phyloP scores from a whole-genome alignment of 2,329 filamentous ascomycete genomes.

The Fusarium piperis region DNA sequence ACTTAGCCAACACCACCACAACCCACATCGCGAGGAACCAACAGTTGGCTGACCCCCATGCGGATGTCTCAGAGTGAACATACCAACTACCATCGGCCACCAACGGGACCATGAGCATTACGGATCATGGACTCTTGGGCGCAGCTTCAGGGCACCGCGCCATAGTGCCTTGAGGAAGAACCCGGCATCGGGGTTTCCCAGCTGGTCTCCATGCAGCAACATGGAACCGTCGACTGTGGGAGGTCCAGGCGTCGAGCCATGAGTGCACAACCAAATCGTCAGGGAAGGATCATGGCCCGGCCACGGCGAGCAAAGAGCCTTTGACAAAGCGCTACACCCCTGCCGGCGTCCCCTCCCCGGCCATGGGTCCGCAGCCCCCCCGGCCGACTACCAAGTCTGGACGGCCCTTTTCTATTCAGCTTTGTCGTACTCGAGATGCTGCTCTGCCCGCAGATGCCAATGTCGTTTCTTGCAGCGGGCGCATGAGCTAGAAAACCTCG shows the following conservation, averaged over 20 bases:
- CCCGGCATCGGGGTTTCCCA: background rate
- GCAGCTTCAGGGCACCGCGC: constrained; percentile 15
- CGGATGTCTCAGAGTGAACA: constrained; percentile 30
- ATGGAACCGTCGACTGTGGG: constrained; percentile 13
- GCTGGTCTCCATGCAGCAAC: constrained; percentile 21
- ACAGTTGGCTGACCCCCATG: constrained; percentile 1
- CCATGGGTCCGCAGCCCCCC: constrained; percentile 17
- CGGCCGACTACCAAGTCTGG: background rate
- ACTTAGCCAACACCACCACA: constrained; percentile 4
- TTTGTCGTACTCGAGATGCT: background rate
- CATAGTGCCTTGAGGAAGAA: constrained; percentile 7
- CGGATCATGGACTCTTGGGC: constrained; percentile 13
- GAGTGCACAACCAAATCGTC: constrained; percentile 21
- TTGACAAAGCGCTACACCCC: constrained; percentile 30
- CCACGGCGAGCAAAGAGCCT: constrained; percentile 20
- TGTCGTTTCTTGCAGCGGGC: background rate
- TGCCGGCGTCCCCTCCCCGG: constrained; percentile 15
- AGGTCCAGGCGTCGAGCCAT: constrained; percentile 28
- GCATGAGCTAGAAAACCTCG: background rate
- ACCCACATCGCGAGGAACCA: constrained; percentile 12
- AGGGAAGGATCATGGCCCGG: constrained; percentile 34
- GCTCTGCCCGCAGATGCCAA: background rate
- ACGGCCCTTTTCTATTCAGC: background rate
- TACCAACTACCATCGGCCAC: constrained; percentile 22
- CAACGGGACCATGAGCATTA: constrained; percentile 35